Percentiles rank a stretch among this genome's conserved stretches.
Evolutionary conservation across 148 eudicot genomes (phyloP).

Genomic region (Vaccinium vitisidaea): DNA sequence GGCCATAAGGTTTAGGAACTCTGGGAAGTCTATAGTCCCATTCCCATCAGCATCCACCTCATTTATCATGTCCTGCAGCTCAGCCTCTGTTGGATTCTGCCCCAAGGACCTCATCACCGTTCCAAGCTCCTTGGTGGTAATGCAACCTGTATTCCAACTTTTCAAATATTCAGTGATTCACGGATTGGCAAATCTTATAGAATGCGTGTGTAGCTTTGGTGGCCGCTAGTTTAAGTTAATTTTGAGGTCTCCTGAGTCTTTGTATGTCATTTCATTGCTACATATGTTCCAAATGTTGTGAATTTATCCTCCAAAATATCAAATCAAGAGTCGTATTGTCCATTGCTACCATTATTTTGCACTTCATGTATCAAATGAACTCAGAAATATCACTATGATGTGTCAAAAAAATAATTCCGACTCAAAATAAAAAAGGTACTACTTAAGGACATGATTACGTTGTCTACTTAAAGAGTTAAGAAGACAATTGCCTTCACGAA

Average conservation of each 20-base stretch:
- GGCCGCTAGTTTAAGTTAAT: not conserved
- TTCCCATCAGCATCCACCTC: constrained; percentile 74
- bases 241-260: too few relatives aligned
- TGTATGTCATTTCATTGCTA: not conserved
- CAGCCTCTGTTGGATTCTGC: constrained; percentile 83
- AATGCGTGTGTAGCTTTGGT: not conserved
- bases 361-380: too few relatives aligned
- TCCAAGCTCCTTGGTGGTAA: constrained; percentile 86
- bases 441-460: too few relatives aligned
- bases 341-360: not conserved
- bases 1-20: constrained; percentile 78
- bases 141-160: constrained; percentile 48
- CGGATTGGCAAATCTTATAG: not conserved
- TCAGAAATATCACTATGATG: too few relatives aligned
- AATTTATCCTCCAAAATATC: not conserved
- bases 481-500: too few relatives aligned
- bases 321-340: not conserved
- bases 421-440: too few relatives aligned
- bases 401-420: too few relatives aligned
- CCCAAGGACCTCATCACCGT: constrained; percentile 86
- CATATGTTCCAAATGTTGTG: not conserved
- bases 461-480: too few relatives aligned
- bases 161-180: not conserved
- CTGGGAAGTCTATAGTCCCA: constrained; percentile 78
- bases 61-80: constrained; percentile 78